Evolutionary conservation across 805 yeast genomes (phyloP), one percentile per base, ranked within the genome.

Genomic region (Pichia membranifaciens): DNA sequence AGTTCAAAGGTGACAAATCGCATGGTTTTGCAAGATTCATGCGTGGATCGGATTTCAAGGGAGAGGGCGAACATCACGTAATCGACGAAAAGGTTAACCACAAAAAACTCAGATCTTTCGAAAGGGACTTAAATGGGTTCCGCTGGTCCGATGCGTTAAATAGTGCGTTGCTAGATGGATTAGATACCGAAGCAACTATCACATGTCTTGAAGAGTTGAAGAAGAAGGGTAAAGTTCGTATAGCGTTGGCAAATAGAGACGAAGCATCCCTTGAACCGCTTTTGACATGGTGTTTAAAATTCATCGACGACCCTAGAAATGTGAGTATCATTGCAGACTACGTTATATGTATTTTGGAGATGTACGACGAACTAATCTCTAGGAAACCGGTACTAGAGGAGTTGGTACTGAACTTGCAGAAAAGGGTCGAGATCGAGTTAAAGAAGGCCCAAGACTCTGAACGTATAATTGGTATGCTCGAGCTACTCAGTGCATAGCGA

Each of bases 91-190:
- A 78, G 51, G 64, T 72, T 34, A 71, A 70, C 41, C 42, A 50
- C 16, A 87, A 82, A 64, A 85, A 84, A 60, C 73, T 88, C 49
- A 83, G 83, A 64, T 83, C 79, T 41, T 91, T 83, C 60, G 99
- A 93, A 65, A 84, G 76, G 60, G 84, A 84, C 58, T 73, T 93
- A 52, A 86, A 87, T 60, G 85, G 85, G 23, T 93, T 93, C 72
- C 79, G 84, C 60, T 93, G 98, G 96, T 64, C 82, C 3, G 97
- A 90, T 55, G 97, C 98, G 4, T 73, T 93, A 38, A 96, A 91
- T 63, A 74, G 82, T 49, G 97, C 96, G 1, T 82, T 91, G 2
- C 21, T 44, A 17, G 46, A 43, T 20, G 96, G 96, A 12, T 75
- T 82, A 62, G 79, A 91, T 0, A 79, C 82, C 49, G 96, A 90